A percentile compares a stretch with the other conserved stretches of the same genome.
phyloP scores from a whole-genome alignment of 495 filamentous ascomycete species.

The Platismatia glauca region DNA sequence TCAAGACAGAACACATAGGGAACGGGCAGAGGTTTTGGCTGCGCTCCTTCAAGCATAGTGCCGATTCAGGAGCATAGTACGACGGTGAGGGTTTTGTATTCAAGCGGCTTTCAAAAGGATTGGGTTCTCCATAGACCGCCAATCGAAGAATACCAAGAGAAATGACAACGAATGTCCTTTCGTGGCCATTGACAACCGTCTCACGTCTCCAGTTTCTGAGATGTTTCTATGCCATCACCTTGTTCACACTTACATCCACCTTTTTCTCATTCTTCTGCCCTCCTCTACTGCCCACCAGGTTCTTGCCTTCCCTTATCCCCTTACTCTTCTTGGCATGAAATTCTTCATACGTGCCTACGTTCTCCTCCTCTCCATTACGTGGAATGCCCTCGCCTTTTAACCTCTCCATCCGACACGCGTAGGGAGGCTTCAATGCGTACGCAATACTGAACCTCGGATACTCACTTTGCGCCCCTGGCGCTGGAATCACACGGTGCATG shows the following conservation, averaged over 20 bases:
- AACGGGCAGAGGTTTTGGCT: neutral
- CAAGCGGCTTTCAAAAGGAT: neutral
- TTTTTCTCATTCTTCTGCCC: neutral
- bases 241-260: neutral
- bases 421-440: neutral
- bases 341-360: neutral
- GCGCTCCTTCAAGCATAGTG: neutral
- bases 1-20: too few relatives aligned
- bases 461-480: constrained; percentile 13
- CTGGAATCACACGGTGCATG: constrained; percentile 28
- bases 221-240: neutral
- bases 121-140: neutral
- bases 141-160: neutral
- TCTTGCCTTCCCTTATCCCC: neutral
- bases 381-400: neutral
- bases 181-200: too few relatives aligned
- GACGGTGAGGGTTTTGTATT: neutral
- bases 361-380: neutral
- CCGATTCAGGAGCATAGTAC: neutral
- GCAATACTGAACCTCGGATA: constrained; percentile 17
- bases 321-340: neutral
- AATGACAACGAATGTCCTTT: too few relatives aligned
- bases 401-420: neutral
- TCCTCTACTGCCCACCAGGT: neutral
- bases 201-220: neutral